Percentiles rank a stretch among this genome's conserved stretches.
Evolutionary conservation across 345 rosid species (phyloP).

Genomic region (Bruguiera parviflora): DNA sequence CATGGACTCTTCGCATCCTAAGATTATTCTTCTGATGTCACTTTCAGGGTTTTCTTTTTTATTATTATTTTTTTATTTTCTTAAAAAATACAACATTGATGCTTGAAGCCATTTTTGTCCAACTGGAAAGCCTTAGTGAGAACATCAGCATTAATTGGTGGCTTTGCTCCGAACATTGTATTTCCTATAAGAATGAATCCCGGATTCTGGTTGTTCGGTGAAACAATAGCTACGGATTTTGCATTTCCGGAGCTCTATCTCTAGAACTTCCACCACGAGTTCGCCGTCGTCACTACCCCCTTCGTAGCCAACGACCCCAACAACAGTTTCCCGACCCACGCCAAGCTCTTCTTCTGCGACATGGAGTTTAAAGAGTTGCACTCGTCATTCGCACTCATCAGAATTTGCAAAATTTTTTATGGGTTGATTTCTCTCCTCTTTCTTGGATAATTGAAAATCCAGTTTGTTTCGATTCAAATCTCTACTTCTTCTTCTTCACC

Average conservation of each 20-base stretch:
- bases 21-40: no score
- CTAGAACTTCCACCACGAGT: slow-evolving; percentile 56
- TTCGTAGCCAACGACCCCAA: slow-evolving; percentile 61
- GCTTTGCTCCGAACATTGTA: slow-evolving; percentile 4
- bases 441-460: no score
- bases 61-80: no score
- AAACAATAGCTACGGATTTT: slow-evolving; percentile 6
- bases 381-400: slow-evolving; percentile 53
- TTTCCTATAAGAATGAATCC: slow-evolving; percentile 11
- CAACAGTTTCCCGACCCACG: slow-evolving; percentile 25
- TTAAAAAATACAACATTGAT: no score
- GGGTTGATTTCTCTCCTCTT: no score
- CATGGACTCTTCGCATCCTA: no score
- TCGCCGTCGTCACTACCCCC: slow-evolving; percentile 62
- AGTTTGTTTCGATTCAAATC: no score
- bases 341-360: slow-evolving; percentile 75
- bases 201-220: slow-evolving; percentile 15
- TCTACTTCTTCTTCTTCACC: no score
- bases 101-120: slow-evolving; percentile 4
- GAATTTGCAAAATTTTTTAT: no score
- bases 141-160: slow-evolving; percentile 7
- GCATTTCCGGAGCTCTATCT: slow-evolving; percentile 57
- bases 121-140: slow-evolving; percentile 13
- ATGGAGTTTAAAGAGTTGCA: slow-evolving; percentile 73
- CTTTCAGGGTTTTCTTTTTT: no score